Evolutionary conservation across 2,329 filamentous ascomycete species (phyloP).

Genomic region (Colletotrichum sidae): DNA sequence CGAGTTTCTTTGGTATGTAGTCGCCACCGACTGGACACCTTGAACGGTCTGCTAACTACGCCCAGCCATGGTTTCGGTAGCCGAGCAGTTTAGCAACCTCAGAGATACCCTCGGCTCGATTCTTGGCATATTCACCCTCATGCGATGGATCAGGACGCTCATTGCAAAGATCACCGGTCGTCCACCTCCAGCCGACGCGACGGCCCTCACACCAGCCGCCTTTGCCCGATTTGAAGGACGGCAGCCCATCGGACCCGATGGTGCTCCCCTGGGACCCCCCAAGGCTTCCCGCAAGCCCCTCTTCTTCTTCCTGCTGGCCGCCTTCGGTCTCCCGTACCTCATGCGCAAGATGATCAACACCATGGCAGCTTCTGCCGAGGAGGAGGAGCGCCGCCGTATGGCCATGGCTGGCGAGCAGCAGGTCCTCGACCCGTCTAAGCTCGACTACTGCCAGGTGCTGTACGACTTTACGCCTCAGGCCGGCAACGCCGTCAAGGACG

Average conservation of each 20-base stretch:
- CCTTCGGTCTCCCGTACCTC: constrained; percentile 94
- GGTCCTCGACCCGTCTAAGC: constrained; percentile 84
- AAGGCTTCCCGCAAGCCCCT: constrained; percentile 94
- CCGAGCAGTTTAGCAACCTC: constrained; percentile 95
- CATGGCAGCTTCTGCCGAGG: constrained; percentile 85
- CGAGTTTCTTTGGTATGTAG: constrained; percentile 91
- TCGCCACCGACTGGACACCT: background rate
- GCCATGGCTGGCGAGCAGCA: constrained; percentile 56
- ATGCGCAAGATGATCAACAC: constrained; percentile 96
- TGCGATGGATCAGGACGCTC: constrained; percentile 93
- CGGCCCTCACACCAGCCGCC: constrained; percentile 86
- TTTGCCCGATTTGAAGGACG: constrained; percentile 91
- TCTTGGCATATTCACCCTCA: constrained; percentile 92
- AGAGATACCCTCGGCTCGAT: constrained; percentile 94
- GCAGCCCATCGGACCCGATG: constrained; percentile 65
- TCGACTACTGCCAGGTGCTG: constrained; percentile 94
- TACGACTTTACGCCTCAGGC: constrained; percentile 93
- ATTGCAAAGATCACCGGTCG: constrained; percentile 94
- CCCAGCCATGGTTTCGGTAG: constrained; percentile 95
- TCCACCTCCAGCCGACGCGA: constrained; percentile 88
- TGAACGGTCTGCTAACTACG: constrained; percentile 22
- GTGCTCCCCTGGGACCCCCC: constrained; percentile 70
- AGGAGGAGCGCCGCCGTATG: constrained; percentile 76
- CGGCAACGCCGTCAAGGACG: constrained; percentile 70
- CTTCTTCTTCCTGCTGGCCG: constrained; percentile 93